A percentile compares a stretch with the other conserved stretches of the same genome.
Evolutionary conservation across 2,329 filamentous ascomycete genomes (phyloP).

Genomic region (Verticillium longisporum): DNA sequence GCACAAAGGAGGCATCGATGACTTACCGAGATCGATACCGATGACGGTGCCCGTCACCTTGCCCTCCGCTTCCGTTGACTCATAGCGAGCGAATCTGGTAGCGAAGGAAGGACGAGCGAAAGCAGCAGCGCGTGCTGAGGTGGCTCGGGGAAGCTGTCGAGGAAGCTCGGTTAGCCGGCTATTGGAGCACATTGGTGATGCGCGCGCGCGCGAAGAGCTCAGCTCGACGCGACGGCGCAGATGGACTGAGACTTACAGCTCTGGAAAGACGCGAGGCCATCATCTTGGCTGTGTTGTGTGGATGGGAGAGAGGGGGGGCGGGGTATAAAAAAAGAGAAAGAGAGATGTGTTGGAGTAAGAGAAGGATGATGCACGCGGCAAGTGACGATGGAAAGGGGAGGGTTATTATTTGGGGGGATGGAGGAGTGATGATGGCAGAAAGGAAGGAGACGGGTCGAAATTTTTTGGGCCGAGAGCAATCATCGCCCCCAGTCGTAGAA

Average conservation of each 20-base stretch:
- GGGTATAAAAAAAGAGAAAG: slow-evolving; percentile 16
- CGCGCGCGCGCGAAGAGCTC: background rate
- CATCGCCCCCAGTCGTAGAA: slow-evolving; percentile 29
- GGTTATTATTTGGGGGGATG: slow-evolving; percentile 11
- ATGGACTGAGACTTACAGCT: slow-evolving; percentile 54
- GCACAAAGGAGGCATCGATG: background rate
- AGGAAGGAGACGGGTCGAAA: slow-evolving; percentile 19
- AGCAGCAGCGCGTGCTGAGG: slow-evolving; percentile 59
- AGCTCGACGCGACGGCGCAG: background rate
- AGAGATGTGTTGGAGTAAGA: slow-evolving; percentile 5
- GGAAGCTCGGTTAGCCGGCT: slow-evolving; percentile 13
- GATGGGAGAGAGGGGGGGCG: slow-evolving; percentile 4
- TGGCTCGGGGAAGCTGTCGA: slow-evolving; percentile 69
- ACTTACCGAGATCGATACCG: slow-evolving; percentile 90
- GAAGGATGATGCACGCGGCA: slow-evolving; percentile 16
- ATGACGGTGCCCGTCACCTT: slow-evolving; percentile 96
- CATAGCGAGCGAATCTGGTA: slow-evolving; percentile 71
- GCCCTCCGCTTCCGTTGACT: slow-evolving; percentile 58
- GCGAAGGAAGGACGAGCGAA: slow-evolving; percentile 63
- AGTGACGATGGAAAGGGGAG: slow-evolving; percentile 11
- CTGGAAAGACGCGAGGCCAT: slow-evolving; percentile 64
- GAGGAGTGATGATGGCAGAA: slow-evolving; percentile 12
- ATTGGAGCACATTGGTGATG: background rate
- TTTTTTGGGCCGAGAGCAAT: slow-evolving; percentile 29
- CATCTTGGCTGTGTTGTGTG: slow-evolving; percentile 45